Evolutionary conservation across 163 green algal species (phyloP).

Genomic region (Coccomyxa subellipsoidea): DNA sequence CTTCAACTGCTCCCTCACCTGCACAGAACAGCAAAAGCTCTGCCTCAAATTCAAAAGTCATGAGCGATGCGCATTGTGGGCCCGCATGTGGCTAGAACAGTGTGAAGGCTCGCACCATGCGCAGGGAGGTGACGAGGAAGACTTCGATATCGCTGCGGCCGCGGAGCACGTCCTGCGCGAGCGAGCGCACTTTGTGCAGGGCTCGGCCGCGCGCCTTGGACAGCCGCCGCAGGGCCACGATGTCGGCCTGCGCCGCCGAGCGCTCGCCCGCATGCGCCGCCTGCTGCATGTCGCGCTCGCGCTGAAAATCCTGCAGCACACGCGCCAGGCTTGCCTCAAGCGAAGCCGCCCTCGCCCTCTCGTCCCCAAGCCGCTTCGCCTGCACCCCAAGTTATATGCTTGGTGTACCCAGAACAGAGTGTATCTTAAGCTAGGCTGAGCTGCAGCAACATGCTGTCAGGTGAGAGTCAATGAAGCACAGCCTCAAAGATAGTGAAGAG

Average conservation of each 20-base stretch:
- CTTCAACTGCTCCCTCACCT: constrained; percentile 16
- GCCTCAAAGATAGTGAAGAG: not conserved
- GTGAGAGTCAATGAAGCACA: too few relatives aligned
- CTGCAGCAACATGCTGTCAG: too few relatives aligned
- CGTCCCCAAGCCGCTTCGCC: constrained; percentile 58
- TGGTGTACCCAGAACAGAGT: too few relatives aligned
- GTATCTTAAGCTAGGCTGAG: too few relatives aligned
- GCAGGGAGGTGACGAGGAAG: constrained; percentile 83
- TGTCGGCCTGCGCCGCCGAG: constrained; percentile 44
- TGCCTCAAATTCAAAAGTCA: not conserved
- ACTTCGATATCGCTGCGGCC: constrained; percentile 82
- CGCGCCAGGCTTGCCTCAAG: constrained; percentile 69
- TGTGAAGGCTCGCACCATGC: constrained; percentile 35
- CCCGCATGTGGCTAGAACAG: too few relatives aligned
- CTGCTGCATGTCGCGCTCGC: constrained; percentile 44
- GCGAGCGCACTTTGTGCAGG: constrained; percentile 67
- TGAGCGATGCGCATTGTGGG: too few relatives aligned
- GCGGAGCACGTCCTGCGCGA: constrained; percentile 79
- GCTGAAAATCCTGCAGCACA: constrained; percentile 59
- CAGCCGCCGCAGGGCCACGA: constrained; percentile 61
- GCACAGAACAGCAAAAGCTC: not conserved
- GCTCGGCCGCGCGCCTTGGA: constrained; percentile 74
- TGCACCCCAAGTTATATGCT: constrained; percentile 9
- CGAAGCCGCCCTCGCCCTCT: constrained; percentile 42
- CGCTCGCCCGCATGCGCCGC: constrained; percentile 32